Percentiles rank a stretch among this genome's conserved stretches.
These are phyloP conservation scores for Aureobasidium leucospermi DNA, from an alignment of 2,329 filamentous ascomycete genomes.

Conservation along the genomic window DNA sequence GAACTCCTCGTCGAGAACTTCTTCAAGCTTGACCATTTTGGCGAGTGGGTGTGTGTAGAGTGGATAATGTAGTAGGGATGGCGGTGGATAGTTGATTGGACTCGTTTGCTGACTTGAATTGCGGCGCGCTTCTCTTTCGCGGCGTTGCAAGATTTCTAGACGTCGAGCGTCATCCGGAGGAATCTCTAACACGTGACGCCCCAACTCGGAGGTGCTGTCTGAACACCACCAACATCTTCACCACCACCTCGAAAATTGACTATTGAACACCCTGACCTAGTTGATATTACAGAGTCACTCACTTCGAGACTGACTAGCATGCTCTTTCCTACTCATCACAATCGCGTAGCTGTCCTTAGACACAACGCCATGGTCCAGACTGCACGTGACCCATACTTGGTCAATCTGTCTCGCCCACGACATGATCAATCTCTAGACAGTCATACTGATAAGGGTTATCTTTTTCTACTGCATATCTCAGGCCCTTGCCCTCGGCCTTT, in stretches of 20 bases:
- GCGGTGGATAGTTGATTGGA: neutral
- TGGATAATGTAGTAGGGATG: neutral
- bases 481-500: neutral
- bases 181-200: neutral
- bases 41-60: neutral
- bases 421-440: neutral
- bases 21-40: conserved; percentile 91
- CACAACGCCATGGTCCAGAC: neutral
- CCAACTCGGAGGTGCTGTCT: too few species aligned
- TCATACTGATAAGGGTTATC: neutral
- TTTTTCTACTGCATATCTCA: neutral
- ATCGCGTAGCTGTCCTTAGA: neutral
- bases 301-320: too few species aligned
- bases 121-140: neutral
- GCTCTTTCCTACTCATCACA: too few species aligned
- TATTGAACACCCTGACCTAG: too few species aligned
- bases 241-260: too few species aligned
- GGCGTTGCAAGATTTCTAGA: conserved; percentile 3
- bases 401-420: too few species aligned
- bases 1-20: conserved; percentile 96
- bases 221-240: too few species aligned
- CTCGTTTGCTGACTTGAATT: neutral
- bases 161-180: conserved; percentile 3
- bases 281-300: too few species aligned
- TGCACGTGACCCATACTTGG: neutral